These are phyloP conservation scores for Boechera retrofracta DNA, from an alignment of 345 rosid species.

Conservation along the genomic window DNA sequence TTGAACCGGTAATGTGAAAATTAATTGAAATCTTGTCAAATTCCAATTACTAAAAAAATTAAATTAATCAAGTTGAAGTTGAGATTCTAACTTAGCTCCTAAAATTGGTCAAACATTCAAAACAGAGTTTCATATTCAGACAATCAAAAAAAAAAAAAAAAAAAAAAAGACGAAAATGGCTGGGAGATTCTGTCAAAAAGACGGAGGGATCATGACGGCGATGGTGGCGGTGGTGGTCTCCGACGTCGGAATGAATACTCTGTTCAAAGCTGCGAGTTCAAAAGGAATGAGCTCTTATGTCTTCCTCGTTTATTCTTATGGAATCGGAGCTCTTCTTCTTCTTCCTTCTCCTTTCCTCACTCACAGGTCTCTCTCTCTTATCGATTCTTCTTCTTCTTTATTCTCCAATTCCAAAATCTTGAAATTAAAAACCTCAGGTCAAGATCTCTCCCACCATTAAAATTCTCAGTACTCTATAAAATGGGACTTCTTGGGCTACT, in stretches of 20 bases:
- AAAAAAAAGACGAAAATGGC: background rate
- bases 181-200: slow-evolving; percentile 31
- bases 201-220: slow-evolving; percentile 43
- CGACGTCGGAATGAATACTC: slow-evolving; percentile 46
- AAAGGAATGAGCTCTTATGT: slow-evolving; percentile 54
- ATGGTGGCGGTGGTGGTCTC: slow-evolving; percentile 51
- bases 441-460: slow-evolving; percentile 43
- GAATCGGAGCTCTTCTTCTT: slow-evolving; percentile 51
- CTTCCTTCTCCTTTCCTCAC: slow-evolving; percentile 54
- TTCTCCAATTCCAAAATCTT: background rate
- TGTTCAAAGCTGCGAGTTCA: slow-evolving; percentile 56
- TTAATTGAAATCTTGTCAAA: background rate
- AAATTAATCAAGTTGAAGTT: background rate
- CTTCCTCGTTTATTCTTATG: slow-evolving; percentile 51
- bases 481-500: slow-evolving; percentile 54
- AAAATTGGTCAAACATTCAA: slow-evolving; percentile 9
- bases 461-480: slow-evolving; percentile 43
- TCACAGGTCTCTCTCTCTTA: slow-evolving; percentile 43
- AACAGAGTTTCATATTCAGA: slow-evolving; percentile 5
- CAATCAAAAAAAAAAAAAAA: background rate
- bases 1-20: background rate
- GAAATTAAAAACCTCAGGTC: slow-evolving; percentile 36
- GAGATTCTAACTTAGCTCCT: background rate
- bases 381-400: background rate
- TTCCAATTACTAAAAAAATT: background rate